A percentile compares a stretch with the other conserved stretches of the same genome.
These are phyloP conservation scores for Fonsecaea monophora DNA, from an alignment of 2,329 filamentous ascomycete species.

Conservation along the genomic window DNA sequence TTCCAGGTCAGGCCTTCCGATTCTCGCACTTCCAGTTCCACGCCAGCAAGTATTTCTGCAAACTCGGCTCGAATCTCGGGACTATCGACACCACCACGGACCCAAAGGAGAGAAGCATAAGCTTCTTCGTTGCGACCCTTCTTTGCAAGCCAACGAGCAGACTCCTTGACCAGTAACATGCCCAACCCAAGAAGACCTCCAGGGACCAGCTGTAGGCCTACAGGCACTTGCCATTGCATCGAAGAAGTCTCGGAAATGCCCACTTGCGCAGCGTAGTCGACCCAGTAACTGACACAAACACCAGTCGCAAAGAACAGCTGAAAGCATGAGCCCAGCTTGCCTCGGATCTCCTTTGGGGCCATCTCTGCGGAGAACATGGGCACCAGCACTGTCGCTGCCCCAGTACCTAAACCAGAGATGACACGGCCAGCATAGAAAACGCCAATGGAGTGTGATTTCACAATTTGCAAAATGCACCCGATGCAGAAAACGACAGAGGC, in stretches of 20 bases:
- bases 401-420: slow-evolving; percentile 58
- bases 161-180: slow-evolving; percentile 59
- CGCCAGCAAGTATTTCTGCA: slow-evolving; percentile 51
- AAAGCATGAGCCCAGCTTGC: slow-evolving; percentile 59
- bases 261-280: slow-evolving; percentile 57
- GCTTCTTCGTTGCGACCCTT: slow-evolving; percentile 56
- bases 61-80: slow-evolving; percentile 47
- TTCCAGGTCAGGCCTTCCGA: slow-evolving; percentile 57
- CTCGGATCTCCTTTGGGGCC: slow-evolving; percentile 52
- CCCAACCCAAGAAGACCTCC: slow-evolving; percentile 56
- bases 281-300: slow-evolving; percentile 61
- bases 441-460: slow-evolving; percentile 54
- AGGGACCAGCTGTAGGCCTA: slow-evolving; percentile 60
- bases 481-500: slow-evolving; percentile 51
- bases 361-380: slow-evolving; percentile 56
- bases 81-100: slow-evolving; percentile 56
- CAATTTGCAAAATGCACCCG: slow-evolving; percentile 52
- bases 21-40: slow-evolving; percentile 55
- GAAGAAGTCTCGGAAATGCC: slow-evolving; percentile 44
- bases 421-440: slow-evolving; percentile 57
- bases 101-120: slow-evolving; percentile 58
- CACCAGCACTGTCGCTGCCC: slow-evolving; percentile 54
- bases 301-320: slow-evolving; percentile 60
- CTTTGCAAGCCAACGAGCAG: slow-evolving; percentile 56
- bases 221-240: slow-evolving; percentile 63